Percentiles rank a stretch among this genome's conserved stretches.
Evolutionary conservation across 176 grass and related monocot genomes (phyloP).

Genomic region (Avena sativa): DNA sequence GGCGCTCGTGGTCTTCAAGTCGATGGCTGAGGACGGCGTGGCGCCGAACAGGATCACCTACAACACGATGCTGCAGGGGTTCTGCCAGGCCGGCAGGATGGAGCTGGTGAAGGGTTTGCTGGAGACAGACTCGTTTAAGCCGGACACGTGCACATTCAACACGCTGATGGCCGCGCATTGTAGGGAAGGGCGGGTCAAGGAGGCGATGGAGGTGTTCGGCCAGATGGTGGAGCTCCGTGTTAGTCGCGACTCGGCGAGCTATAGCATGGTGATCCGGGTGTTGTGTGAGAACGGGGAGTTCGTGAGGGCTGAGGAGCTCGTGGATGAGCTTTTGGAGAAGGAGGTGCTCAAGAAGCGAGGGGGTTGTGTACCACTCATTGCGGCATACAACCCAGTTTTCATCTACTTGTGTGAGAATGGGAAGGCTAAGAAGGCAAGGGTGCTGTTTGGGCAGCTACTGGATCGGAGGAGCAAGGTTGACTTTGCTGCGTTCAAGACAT

Average conservation of each 20-base stretch:
- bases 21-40: constrained; percentile 55
- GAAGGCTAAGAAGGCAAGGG: constrained; percentile 78
- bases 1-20: constrained; percentile 57
- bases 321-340: constrained; percentile 80
- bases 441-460: constrained; percentile 64
- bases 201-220: constrained; percentile 73
- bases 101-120: constrained; percentile 78
- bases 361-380: constrained; percentile 54
- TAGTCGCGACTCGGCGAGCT: constrained; percentile 78
- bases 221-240: constrained; percentile 67
- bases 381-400: constrained; percentile 81
- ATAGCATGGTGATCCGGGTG: constrained; percentile 65
- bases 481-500: constrained; percentile 69
- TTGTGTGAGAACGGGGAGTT: constrained; percentile 63
- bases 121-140: constrained; percentile 59
- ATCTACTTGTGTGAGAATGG: constrained; percentile 66
- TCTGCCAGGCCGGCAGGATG: constrained; percentile 80
- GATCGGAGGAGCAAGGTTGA: constrained; percentile 70
- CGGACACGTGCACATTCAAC: constrained; percentile 93
- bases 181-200: constrained; percentile 42
- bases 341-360: constrained; percentile 68
- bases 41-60: constrained; percentile 79
- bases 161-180: constrained; percentile 59
- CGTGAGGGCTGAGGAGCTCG: constrained; percentile 61
- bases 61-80: constrained; percentile 88